Evolutionary conservation across 148 eudicot species (phyloP), one percentile per base, ranked within the genome.

Genomic region (Diospyros kaki): DNA sequence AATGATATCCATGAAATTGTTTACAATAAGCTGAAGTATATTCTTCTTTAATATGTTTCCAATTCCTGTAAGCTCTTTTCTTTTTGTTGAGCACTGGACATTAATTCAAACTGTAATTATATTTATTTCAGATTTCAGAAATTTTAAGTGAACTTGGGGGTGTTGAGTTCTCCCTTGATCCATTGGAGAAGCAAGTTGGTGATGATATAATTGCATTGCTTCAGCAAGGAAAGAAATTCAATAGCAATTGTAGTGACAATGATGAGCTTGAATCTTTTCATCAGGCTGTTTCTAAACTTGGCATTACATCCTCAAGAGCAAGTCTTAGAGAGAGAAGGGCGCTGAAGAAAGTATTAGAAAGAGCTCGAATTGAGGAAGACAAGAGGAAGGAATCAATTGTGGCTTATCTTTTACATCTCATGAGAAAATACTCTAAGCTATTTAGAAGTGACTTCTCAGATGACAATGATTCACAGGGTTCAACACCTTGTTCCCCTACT

Each of bases 401-500:
- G 42, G 96, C 98, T 62, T 95, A 85, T 82, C 94, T 95, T 68
- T 76, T 88, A 81, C 94, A 90, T 81, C 93, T 95, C 55, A 92
- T 95, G 92, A 88, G 88, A 63, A 95, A 95, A 82, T 95, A 95
- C 74, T 92, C 98, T 14, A 95, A 95, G 84, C 76, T 95, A 75
- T 95, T 95, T 81, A 87, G 97, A 76, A 89, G 87, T 73, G 98
- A 95, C 68, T 81, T 95, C 72, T 88, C 88, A 41, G 98, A 95
- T 78, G 98, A 95, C 79, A 90, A 90, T 72, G 98, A 95, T 77
- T 95, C 98, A 69, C 98, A 92, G 81, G 96, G 98, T 15, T 95
- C 98, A 65, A 90, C 96, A 38, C 98, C 98, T 73, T 95, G 98
- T 85, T 95, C 98, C 50, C 98, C 98, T 6, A 89, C 98, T 43